Base-by-base conservation (phyloP, 1,284 basidiomycete genomes). In the Abortiporus biennis region DNA sequence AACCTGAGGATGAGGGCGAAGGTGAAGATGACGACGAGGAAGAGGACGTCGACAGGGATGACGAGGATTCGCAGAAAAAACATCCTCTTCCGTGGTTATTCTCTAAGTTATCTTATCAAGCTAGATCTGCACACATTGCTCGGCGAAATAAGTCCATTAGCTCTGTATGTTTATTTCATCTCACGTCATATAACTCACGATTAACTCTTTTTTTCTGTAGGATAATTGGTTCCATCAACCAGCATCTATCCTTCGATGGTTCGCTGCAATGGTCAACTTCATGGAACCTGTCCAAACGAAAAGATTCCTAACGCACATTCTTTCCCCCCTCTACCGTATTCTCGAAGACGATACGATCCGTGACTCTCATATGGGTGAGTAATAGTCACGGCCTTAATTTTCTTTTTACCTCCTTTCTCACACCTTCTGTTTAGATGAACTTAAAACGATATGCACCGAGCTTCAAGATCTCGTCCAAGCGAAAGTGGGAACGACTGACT, bases 51-150 rank as follows among this genome's bases (percentile, higher is more conserved):
- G 60, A 56, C 16, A 61, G 54, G 13, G 62, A 63, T 3, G 54
- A 58, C 12, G 50, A 53, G n/a, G 57, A 55, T 15, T 47, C 51
- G 37, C 59, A 57, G 37, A 48, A 50, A 17, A 49, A 61, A 5
- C 80, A 86, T 51, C 85, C 84, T 0, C 68, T 98, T 1, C 78
- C 88, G 0, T 98, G 94, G 92, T 65, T 98, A 31, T 97, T 97
- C 70, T 92, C 92, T 15, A 88, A 89, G 52, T 69, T 98, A 33
- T 97, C 94, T 0, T 95, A 90, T 65, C 85, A 95, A 58, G 79
- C 86, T 12, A 76, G 79, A 15, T 84, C 83, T 5, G 80, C 83
- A 3, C 76, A 85, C 54, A 83, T 88, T 34, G 71, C 73, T 3
- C 71, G 85, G 42, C 67, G 79, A 15, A 86, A 76, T 50, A 71